Percentiles rank a stretch among this genome's conserved stretches.
Evolutionary conservation across 2,329 filamentous ascomycete species (phyloP).

Genomic region (Penicillium concentricum): DNA sequence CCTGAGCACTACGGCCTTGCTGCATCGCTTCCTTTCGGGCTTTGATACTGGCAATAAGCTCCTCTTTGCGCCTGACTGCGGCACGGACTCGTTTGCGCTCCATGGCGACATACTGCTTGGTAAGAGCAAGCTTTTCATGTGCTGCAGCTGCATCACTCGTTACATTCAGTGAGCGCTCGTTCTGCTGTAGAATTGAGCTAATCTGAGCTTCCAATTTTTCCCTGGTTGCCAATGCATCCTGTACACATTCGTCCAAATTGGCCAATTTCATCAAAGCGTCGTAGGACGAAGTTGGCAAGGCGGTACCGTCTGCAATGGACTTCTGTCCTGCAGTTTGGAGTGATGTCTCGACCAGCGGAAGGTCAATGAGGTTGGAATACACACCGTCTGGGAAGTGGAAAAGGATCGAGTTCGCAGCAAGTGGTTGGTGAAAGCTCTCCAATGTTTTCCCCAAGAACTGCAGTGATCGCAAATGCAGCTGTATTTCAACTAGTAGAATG

Average conservation of each 20-base stretch:
- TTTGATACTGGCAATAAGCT: slow-evolving; percentile 65
- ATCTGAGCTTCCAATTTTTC: slow-evolving; percentile 76
- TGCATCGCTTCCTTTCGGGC: slow-evolving; percentile 67
- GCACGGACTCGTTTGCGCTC: slow-evolving; percentile 67
- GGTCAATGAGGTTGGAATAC: slow-evolving; percentile 71
- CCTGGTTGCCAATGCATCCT: slow-evolving; percentile 79
- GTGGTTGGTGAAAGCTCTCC: slow-evolving; percentile 65
- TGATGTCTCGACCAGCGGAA: slow-evolving; percentile 50
- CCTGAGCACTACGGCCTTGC: slow-evolving; percentile 60
- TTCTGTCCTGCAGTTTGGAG: slow-evolving; percentile 14
- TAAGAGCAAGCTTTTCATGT: slow-evolving; percentile 40
- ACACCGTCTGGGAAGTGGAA: slow-evolving; percentile 85
- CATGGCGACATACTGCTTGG: slow-evolving; percentile 54
- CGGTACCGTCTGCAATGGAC: slow-evolving; percentile 45
- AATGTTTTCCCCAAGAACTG: slow-evolving; percentile 73
- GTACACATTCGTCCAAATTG: slow-evolving; percentile 85
- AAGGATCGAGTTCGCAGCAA: slow-evolving; percentile 78
- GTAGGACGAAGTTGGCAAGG: slow-evolving; percentile 74
- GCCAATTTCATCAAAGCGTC: slow-evolving; percentile 83
- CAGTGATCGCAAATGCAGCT: slow-evolving; percentile 68
- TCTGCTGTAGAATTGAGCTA: slow-evolving; percentile 50
- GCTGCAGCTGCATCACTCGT: slow-evolving; percentile 39
- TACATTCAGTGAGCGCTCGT: slow-evolving; percentile 32
- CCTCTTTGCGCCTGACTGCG: slow-evolving; percentile 62
- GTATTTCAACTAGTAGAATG: slow-evolving; percentile 69